Percentiles rank a stretch among this genome's conserved stretches.
Conservation (phyloP, 2,329 filamentous ascomycete species). For the Beauveria varroae region DNA sequence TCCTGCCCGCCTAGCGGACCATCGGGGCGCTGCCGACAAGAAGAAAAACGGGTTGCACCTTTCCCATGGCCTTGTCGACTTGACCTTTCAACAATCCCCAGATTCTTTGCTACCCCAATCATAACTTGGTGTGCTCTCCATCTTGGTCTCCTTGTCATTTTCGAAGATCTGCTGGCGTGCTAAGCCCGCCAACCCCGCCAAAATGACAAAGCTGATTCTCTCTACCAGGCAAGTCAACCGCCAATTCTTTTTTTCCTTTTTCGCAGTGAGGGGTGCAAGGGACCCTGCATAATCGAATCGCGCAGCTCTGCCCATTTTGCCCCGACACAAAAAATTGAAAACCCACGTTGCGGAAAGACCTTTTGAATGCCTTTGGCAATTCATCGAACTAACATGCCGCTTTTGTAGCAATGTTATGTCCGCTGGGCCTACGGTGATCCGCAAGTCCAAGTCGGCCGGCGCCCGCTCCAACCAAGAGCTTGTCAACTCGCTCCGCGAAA, state of each 20-base stretch:
- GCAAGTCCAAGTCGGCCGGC: slow-evolving; percentile 54
- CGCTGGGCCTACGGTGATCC: slow-evolving; percentile 74
- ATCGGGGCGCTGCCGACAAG: slow-evolving; percentile 2
- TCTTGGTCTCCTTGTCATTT: background rate
- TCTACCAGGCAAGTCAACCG: slow-evolving; percentile 67
- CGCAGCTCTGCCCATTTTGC: background rate
- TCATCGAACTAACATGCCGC: background rate
- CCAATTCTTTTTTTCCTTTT: slow-evolving; percentile 6
- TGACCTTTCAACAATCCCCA: slow-evolving; percentile 2
- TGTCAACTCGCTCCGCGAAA: slow-evolving; percentile 77
- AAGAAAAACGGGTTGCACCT: background rate
- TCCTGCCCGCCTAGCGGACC: slow-evolving; percentile 10
- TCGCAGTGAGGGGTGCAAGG: background rate
- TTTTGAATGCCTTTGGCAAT: background rate
- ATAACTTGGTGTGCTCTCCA: background rate
- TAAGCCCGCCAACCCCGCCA: slow-evolving; percentile 14
- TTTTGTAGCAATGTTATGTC: slow-evolving; percentile 68
- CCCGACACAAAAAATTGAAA: background rate
- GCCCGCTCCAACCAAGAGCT: slow-evolving; percentile 91
- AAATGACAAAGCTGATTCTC: slow-evolving; percentile 71
- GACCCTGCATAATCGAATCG: background rate
- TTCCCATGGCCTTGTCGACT: slow-evolving; percentile 1
- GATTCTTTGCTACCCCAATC: background rate
- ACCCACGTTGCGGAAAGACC: background rate
- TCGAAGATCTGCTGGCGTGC: background rate